Evolutionary conservation across 352 stramenopile species (phyloP).

Genomic region (Phytopythium sindhum): DNA sequence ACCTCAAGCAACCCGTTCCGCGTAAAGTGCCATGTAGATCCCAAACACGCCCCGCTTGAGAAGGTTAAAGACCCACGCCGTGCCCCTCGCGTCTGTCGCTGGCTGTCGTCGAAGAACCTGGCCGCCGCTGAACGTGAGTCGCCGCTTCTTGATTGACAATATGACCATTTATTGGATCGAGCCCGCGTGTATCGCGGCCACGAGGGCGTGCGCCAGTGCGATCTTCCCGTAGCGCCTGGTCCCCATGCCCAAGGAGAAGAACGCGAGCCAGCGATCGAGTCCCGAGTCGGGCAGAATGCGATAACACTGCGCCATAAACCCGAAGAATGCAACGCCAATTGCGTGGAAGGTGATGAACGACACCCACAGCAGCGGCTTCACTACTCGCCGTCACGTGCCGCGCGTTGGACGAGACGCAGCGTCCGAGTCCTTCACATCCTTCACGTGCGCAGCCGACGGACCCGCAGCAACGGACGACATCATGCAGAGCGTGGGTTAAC

Average conservation of each 20-base stretch:
- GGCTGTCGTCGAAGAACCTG: background rate
- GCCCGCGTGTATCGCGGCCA: constrained; percentile 14
- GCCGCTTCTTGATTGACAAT: constrained; percentile 17
- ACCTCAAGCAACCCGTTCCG: constrained; percentile 22
- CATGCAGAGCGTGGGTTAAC: background rate
- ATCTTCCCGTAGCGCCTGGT: constrained; percentile 11
- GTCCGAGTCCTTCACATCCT: background rate
- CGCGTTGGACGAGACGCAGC: background rate
- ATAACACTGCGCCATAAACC: constrained; percentile 16
- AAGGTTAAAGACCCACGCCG: background rate
- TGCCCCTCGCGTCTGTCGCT: background rate
- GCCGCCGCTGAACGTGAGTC: constrained; percentile 14
- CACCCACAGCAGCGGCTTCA: background rate
- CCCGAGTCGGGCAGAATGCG: constrained; percentile 14
- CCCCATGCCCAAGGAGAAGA: constrained; percentile 27
- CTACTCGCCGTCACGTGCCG: background rate
- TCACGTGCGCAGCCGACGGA: background rate
- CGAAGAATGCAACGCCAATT: constrained; percentile 21
- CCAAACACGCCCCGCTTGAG: background rate
- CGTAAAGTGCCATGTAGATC: constrained; percentile 14
- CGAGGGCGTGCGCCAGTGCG: constrained; percentile 10
- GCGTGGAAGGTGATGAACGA: background rate
- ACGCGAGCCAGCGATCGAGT: constrained; percentile 20
- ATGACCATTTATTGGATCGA: constrained; percentile 17
- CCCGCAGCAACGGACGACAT: background rate